Evolutionary conservation across 176 grass and related monocot species (phyloP), one percentile per base, ranked within the genome.

Genomic region (Bromus sterilis): DNA sequence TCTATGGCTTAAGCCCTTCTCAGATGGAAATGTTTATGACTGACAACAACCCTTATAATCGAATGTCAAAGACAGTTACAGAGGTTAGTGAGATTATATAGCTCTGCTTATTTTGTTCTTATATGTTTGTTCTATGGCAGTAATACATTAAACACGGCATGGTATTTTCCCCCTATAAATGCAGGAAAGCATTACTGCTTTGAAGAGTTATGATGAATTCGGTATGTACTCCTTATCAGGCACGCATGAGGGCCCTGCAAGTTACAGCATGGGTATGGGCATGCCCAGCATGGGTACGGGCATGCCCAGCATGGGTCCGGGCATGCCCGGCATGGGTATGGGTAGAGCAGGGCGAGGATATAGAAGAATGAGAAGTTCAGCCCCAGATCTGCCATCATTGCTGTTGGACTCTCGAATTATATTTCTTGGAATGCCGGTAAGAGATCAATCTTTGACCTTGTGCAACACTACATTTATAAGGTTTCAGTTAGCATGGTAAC

Each of bases 311-410:
- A 86, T 93, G 78, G 91, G 87, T 55, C 89, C 89, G 92, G 84
- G 71, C 65, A 93, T 81, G 89, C 85, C 75, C 56, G 81, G 83
- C 83, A 83, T 94, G 57, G 83, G 87, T 44, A 97, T 94, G 92
- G 89, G 87, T 15, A 85, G 84, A 48, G 92, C 86, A 61, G 88
- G 83, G 43, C 62, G 86, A 66, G 84, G 83, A 63, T 92, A 91
- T 80, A 78, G 88, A 89, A 78, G 88, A 82, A 84, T 85, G 69
- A 89, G 92, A 91, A 89, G 88, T 72, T 89, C 85, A 32, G 87
- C 95, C 69, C 95, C 95, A 86, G 95, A 98, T 82, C 81, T 98
- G 71, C 92, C 92, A 80, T 98, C 95, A 61, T 74, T 91, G 75
- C 88, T 98, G 5, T 83, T 98, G 74, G 95, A 98, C 72, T 80